phyloP scores from a whole-genome alignment of 2,329 filamentous ascomycete genomes.

The Monilinia vaccinii-corymbosi region DNA sequence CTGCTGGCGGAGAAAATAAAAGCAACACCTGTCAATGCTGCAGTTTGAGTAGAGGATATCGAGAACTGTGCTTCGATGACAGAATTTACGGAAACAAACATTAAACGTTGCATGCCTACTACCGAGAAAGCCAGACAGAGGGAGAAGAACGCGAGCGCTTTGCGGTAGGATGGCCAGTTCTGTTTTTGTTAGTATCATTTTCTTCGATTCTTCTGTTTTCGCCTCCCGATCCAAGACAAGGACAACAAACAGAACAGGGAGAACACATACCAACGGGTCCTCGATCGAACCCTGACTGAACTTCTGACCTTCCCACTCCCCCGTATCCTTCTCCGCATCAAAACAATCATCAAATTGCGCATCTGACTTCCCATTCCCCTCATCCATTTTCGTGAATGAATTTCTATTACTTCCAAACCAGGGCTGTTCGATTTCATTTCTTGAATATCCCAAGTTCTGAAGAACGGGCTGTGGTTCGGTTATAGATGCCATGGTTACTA shows the following conservation, averaged over 20 bases:
- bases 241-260: not conserved
- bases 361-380: not conserved
- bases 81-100: constrained; percentile 40
- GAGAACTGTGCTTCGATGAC: constrained; percentile 36
- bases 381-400: not conserved
- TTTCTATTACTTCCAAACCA: not conserved
- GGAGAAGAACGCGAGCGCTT: constrained; percentile 40
- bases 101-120: constrained; percentile 44
- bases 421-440: not conserved
- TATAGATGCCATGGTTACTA: not conserved
- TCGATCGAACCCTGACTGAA: not conserved
- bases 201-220: not conserved
- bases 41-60: constrained; percentile 39
- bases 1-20: constrained; percentile 42
- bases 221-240: not conserved
- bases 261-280: not conserved
- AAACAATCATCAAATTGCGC: not conserved
- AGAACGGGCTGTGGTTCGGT: not conserved
- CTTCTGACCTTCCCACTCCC: not conserved
- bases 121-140: constrained; percentile 40
- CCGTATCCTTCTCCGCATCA: not conserved
- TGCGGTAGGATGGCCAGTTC: constrained; percentile 49
- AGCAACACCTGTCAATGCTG: constrained; percentile 44
- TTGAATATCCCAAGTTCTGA: not conserved
- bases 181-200: constrained; percentile 20